phyloP scores from a whole-genome alignment of 176 grass and related monocot species.

The Zizania latifolia region DNA sequence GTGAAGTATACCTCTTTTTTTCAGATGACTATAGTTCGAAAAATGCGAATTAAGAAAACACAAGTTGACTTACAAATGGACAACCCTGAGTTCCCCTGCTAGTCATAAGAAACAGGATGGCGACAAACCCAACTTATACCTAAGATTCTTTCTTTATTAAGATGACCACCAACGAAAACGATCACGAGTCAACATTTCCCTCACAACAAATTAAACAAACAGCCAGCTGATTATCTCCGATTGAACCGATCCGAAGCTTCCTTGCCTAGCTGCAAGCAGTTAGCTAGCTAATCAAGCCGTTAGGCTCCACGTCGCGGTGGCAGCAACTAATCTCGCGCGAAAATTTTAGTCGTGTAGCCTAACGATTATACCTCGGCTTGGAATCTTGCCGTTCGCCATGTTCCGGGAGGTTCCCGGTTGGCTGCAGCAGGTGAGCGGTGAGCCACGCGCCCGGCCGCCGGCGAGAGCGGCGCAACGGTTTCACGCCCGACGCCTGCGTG shows the following conservation, averaged over 20 bases:
- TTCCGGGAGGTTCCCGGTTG: background rate
- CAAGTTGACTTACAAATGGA: background rate
- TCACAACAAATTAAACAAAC: too few relatives aligned
- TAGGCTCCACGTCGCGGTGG: background rate
- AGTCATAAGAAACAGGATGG: background rate
- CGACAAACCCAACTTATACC: background rate
- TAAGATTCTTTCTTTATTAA: background rate
- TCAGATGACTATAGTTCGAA: background rate
- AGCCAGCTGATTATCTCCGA: too few relatives aligned
- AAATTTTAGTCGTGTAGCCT: background rate
- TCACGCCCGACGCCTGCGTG: too few relatives aligned
- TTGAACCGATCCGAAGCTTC: too few relatives aligned
- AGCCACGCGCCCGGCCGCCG: background rate
- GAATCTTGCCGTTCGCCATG: constrained; percentile 21
- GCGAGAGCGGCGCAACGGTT: too few relatives aligned
- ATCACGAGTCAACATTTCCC: background rate
- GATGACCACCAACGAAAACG: background rate
- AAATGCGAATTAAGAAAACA: background rate
- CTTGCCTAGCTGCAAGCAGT: too few relatives aligned
- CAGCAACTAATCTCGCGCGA: background rate
- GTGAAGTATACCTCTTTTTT: background rate
- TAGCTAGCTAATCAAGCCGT: too few relatives aligned
- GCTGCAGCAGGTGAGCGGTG: too few relatives aligned
- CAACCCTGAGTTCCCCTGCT: background rate
- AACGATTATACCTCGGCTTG: background rate